Evolutionary conservation across 73 alveolate genomes (phyloP), one percentile per base, ranked within the genome.

Genomic region (Paramecium biaurelia): DNA sequence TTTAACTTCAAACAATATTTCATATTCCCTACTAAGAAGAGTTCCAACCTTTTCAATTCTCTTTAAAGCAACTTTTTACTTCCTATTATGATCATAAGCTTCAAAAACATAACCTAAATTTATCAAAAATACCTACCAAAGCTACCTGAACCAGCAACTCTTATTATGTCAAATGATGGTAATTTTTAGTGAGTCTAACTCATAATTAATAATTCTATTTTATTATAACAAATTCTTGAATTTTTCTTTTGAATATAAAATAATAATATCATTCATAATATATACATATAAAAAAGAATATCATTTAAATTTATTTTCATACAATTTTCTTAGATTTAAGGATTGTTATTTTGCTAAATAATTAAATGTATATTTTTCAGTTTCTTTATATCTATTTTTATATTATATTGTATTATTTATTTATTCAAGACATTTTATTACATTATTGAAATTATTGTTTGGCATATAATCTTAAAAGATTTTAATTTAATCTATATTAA

Each of bases 21-120:
- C 98, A 76, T 94, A 97, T 84, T 97, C 99, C 57, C 99, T 86
- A 70, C 98, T 95, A 38, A 97, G 95, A 56, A 87, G 93, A 92
- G 93, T 96, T 10, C 98, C 99, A 35, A 97, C 99, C 92, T 97
- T 97, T 37, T 96, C 95, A 5, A 98, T 95, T 26, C 99, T 76
- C 94, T 97, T 97, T 28, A 97, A 86, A 24, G 99, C 99, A 7
- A 97, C 99, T 68, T 93, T 92, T 23, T 92, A 45, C 45, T 93
- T 63, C 43, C 92, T 94, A 56, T 89, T 93, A 42, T 96, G 92
- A 82, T 97, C 99, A 58, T 58, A 67, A 1, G 99, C 99, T 57
- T 97, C 99, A 76, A 97, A 95, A 20, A 97, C 99, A 86, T 97
- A 97, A 35, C 99, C 99, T 86, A 93, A 45, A 8, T 18, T 41